A percentile compares a stretch with the other conserved stretches of the same genome.
Conservation (phyloP, 768 basidiomycete genomes). For the Boletus reticuloceps region DNA sequence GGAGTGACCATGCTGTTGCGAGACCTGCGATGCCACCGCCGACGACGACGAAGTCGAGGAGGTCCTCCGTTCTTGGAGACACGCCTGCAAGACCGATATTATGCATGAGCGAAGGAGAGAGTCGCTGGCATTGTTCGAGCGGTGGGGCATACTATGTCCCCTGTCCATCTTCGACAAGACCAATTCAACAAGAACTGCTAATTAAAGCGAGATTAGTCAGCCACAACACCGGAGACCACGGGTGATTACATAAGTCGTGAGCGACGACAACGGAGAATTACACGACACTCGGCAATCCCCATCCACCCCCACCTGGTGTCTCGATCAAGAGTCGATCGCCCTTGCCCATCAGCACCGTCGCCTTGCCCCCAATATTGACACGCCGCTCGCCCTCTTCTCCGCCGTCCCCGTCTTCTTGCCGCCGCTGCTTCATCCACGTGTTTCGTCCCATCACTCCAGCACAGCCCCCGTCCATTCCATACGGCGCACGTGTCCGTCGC, state of each 20-base stretch:
- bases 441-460: slow-evolving; percentile 73
- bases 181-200: too few relatives aligned
- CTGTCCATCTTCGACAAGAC: too few relatives aligned
- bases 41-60: slow-evolving; percentile 22
- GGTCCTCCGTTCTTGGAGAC: slow-evolving; percentile 8
- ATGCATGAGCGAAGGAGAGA: slow-evolving; percentile 2
- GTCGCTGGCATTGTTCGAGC: too few relatives aligned
- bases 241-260: too few relatives aligned
- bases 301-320: slow-evolving; percentile 91
- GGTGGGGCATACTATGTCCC: too few relatives aligned
- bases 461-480: slow-evolving; percentile 80
- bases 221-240: too few relatives aligned
- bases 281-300: too few relatives aligned
- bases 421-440: slow-evolving; percentile 59
- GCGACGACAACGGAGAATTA: too few relatives aligned
- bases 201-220: too few relatives aligned
- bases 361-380: slow-evolving; percentile 90
- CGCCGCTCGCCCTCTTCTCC: slow-evolving; percentile 39
- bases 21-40: slow-evolving; percentile 47
- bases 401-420: not conserved
- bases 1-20: slow-evolving; percentile 51
- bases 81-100: slow-evolving; percentile 4
- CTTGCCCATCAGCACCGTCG: slow-evolving; percentile 83
- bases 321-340: slow-evolving; percentile 79
- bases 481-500: slow-evolving; percentile 84